Evolutionary conservation across 306 rosid species (phyloP).

Genomic region (Mimosa pudica): DNA sequence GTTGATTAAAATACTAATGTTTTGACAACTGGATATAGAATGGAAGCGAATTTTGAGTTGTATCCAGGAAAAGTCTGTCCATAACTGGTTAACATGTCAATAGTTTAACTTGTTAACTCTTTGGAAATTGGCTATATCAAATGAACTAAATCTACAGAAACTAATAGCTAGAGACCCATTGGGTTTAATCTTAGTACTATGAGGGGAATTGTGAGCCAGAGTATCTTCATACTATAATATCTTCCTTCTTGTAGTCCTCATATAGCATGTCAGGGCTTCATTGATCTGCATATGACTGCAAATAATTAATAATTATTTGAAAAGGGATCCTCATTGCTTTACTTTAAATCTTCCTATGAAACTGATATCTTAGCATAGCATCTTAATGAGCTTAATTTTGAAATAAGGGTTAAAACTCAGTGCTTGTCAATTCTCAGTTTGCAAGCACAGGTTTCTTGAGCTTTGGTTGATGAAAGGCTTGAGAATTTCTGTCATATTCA

Average conservation of each 20-base stretch:
- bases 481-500: conserved; percentile 8
- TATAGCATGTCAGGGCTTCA: background rate
- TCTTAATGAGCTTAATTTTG: conserved; percentile 10
- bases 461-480: background rate
- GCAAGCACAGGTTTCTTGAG: conserved; percentile 1
- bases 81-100: background rate
- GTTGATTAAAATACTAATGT: background rate
- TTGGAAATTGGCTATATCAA: conserved; percentile 11
- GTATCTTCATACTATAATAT: conserved; percentile 2
- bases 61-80: background rate
- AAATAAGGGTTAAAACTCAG: background rate
- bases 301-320: background rate
- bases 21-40: conserved; percentile 11
- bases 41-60: background rate
- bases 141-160: conserved; percentile 15
- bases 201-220: background rate
- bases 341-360: background rate
- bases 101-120: background rate
- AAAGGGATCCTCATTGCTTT: conserved; percentile 8
- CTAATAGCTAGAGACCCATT: background rate
- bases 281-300: background rate
- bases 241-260: background rate
- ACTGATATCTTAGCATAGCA: conserved; percentile 5
- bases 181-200: conserved; percentile 7
- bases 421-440: conserved; percentile 14